These are phyloP conservation scores for Aspergillus alliaceus DNA, from an alignment of 2,329 filamentous ascomycete species.

Conservation along the genomic window DNA sequence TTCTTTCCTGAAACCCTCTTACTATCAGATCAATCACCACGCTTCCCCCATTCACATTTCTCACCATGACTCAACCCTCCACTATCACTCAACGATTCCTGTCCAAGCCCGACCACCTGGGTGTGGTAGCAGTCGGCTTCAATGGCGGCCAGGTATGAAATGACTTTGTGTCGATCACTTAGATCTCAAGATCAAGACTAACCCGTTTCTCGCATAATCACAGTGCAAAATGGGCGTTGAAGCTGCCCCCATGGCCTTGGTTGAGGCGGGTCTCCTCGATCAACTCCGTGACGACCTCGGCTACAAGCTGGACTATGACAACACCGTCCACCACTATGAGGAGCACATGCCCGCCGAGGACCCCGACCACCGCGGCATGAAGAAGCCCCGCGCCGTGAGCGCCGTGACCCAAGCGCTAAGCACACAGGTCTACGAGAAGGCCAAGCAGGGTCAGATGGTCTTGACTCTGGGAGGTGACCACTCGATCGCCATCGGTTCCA, in stretches of 20 bases:
- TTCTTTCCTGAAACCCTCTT: no score
- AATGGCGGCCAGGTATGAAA: constrained; percentile 83
- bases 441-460: constrained; percentile 78
- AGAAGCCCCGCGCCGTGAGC: constrained; percentile 83
- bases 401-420: constrained; percentile 79
- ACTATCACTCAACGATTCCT: constrained; percentile 74
- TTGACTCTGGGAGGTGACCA: constrained; percentile 95
- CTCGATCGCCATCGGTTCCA: constrained; percentile 90
- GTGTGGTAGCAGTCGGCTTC: constrained; percentile 92
- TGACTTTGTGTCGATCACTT: neutral
- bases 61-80: constrained; percentile 55
- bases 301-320: constrained; percentile 84
- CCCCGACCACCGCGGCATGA: constrained; percentile 86
- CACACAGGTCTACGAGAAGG: constrained; percentile 84
- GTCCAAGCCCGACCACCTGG: constrained; percentile 73
- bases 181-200: neutral
- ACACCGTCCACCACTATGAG: constrained; percentile 76
- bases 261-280: constrained; percentile 80
- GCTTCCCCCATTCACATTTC: constrained; percentile 1
- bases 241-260: constrained; percentile 82
- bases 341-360: constrained; percentile 70
- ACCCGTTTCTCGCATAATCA: neutral
- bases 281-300: constrained; percentile 83
- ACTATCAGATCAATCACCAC: constrained; percentile 5
- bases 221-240: constrained; percentile 91